phyloP scores from a whole-genome alignment of 148 eudicot genomes.

The Selenicereus undatus region DNA sequence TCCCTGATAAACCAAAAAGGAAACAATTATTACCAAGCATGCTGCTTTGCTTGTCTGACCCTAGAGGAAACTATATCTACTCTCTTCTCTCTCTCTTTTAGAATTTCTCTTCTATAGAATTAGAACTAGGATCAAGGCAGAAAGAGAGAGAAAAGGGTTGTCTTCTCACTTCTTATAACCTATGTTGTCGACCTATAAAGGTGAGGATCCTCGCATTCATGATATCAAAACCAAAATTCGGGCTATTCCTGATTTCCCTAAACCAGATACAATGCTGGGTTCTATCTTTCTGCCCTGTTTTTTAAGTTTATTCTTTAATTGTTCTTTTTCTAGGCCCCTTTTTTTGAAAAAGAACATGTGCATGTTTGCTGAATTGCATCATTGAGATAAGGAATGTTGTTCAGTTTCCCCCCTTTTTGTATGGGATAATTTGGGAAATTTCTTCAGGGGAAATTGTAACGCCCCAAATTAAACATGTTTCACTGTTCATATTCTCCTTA shows the following conservation, averaged over 20 bases:
- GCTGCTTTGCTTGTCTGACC: too few relatives aligned
- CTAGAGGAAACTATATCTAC: too few relatives aligned
- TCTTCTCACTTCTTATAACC: background rate
- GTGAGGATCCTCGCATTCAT: constrained; percentile 56
- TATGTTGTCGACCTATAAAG: constrained; percentile 52
- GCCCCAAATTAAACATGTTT: too few relatives aligned
- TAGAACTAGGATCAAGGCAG: background rate
- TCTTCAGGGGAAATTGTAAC: background rate
- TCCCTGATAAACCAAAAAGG: too few relatives aligned
- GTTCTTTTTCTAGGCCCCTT: background rate
- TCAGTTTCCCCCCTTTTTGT: background rate
- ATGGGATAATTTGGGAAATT: background rate
- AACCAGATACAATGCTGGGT: constrained; percentile 47
- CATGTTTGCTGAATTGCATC: background rate
- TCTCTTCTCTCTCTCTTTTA: background rate
- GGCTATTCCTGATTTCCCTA: constrained; percentile 76
- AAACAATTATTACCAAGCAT: too few relatives aligned
- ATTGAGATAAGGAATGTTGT: background rate
- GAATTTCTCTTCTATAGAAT: background rate
- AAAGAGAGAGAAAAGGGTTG: background rate
- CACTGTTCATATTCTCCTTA: too few relatives aligned
- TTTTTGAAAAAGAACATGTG: background rate
- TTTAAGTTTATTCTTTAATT: background rate
- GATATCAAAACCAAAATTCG: constrained; percentile 67
- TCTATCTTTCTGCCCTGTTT: background rate